Base-by-base conservation (phyloP, 2,329 filamentous ascomycete genomes). In the Ophiostoma ulmi region DNA sequence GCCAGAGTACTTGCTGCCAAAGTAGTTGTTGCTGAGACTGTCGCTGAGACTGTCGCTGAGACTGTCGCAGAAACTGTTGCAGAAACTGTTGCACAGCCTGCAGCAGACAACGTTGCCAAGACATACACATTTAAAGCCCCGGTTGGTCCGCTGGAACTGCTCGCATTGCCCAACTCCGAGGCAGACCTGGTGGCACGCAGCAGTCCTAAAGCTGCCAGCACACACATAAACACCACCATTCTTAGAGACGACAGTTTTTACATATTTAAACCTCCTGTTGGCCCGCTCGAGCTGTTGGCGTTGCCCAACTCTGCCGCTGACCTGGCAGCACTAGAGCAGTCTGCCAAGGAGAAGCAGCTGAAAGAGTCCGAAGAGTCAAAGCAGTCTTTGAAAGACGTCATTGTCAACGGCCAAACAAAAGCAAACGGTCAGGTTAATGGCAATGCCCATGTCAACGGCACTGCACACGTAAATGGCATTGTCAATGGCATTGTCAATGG, bases 271-370 rank as follows among this genome's bases (percentile, higher is more conserved):
- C 44, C 83, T 3, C 84, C 84, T 0, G 81, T 83, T 65, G 83
- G 81, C 13, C 84, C 84, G 20, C 73, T 77, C 66, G 79, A 83
- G 72, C 79, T 88, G 6, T 77, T 88, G 11, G 80, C 83, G 13
- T 77, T 89, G 48, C 86, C 87, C n/a, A 88, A 89, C 74, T 87
- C 86, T 0, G 72, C 75, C 3, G 75, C 75, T n/a, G 82, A 83
- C n/a, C 69, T 81, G 22, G 61, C 10, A 8, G 17, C 31, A 22
- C 14, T 80, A 17, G 44, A 3, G 10, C 3, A 17, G 22, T 5
- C 64, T 22, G 39, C 58, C 10, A 48, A 48, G 44, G 17, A 48
- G 17, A 48, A 8, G 14, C 38, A 10, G 52, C 44, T n/a, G 38
- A 35, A 31, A 13, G 36, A 38, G 38, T 20, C 39, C 3, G 2